Base-by-base conservation (phyloP, 164 flowering plant species). In the Vitis amurensis region DNA sequence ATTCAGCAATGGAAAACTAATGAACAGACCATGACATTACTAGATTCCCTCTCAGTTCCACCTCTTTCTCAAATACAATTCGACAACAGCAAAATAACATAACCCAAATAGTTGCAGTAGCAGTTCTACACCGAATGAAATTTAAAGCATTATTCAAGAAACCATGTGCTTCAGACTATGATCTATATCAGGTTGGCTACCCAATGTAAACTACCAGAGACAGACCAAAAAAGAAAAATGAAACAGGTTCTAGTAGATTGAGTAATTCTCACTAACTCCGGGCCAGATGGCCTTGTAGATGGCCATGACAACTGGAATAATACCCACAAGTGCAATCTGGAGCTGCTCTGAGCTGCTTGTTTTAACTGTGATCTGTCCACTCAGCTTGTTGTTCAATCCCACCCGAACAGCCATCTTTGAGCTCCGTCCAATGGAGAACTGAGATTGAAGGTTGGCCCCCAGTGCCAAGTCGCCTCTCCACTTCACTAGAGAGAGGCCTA, bases 381-480 rank as follows among this genome's bases (percentile, higher is more conserved):
- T 92, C 47, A 85, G 71, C 83, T 92, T 94, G 81, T 94, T 92
- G 83, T 94, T 92, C 77, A 94, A 71, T 63, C 92, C 89, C 8
- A 89, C 87, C 50, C 95, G 92, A 19, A 87, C 85, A 8, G 92
- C 86, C 77, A 91, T 80, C 82, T 92, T 94, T 0, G 94, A 86
- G 63, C 73, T 80, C 12, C 97, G 83, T 16, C 98, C 95, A 61
- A 91, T 49, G 0, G 95, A 85, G 63, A 92, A 71, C 70, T 91
- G 97, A 44, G 95, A 88, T 85, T 87, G 89, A 66, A 91, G 74
- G 73, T 92, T 94, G 62, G 89, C 91, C 37, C 92, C 91, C 37
- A 92, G 70, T 0, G 97, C 97, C 71, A 89, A 74, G 74, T 92
- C 98, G 2, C 97, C 98, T 70, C 95, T 86, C 95, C 93, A 94